Evolutionary conservation across 768 basidiomycete genomes (phyloP).

Genomic region (Boletus fagicola): DNA sequence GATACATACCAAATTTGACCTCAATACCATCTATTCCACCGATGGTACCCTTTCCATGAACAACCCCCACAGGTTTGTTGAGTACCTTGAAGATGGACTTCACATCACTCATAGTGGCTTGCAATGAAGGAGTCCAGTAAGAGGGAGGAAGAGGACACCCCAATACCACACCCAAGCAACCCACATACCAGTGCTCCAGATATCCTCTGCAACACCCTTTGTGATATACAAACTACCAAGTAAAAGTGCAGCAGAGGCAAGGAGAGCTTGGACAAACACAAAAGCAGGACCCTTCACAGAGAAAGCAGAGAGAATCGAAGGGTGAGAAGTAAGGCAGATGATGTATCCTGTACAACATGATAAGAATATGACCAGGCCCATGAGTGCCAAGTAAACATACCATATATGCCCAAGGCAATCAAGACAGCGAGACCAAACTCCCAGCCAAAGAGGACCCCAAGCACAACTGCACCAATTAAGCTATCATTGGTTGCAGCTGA

Average conservation of each 20-base stretch:
- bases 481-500: slow-evolving; percentile 85
- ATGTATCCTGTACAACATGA: slow-evolving; percentile 16
- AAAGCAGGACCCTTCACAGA: not conserved
- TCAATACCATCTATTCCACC: slow-evolving; percentile 71
- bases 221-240: slow-evolving; percentile 48
- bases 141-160: slow-evolving; percentile 35
- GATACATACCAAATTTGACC: slow-evolving; percentile 77
- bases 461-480: slow-evolving; percentile 64
- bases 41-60: slow-evolving; percentile 75
- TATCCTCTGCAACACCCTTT: slow-evolving; percentile 27
- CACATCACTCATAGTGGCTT: slow-evolving; percentile 72
- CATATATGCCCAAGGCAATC: slow-evolving; percentile 70
- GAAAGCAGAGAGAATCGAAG: slow-evolving; percentile 9
- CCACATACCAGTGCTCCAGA: slow-evolving; percentile 31
- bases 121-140: slow-evolving; percentile 45
- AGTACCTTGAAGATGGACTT: slow-evolving; percentile 79
- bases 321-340: slow-evolving; percentile 8
- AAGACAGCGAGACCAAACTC: slow-evolving; percentile 64
- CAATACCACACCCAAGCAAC: slow-evolving; percentile 33
- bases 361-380: not conserved
- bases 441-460: slow-evolving; percentile 64
- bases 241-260: slow-evolving; percentile 79
- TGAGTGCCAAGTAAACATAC: slow-evolving; percentile 36
- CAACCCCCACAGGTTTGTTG: slow-evolving; percentile 78
- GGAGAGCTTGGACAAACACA: slow-evolving; percentile 67